Evolutionary conservation across 2,329 filamentous ascomycete species (phyloP), one percentile per base, ranked within the genome.

Genomic region (Aspergillus caelatus): DNA sequence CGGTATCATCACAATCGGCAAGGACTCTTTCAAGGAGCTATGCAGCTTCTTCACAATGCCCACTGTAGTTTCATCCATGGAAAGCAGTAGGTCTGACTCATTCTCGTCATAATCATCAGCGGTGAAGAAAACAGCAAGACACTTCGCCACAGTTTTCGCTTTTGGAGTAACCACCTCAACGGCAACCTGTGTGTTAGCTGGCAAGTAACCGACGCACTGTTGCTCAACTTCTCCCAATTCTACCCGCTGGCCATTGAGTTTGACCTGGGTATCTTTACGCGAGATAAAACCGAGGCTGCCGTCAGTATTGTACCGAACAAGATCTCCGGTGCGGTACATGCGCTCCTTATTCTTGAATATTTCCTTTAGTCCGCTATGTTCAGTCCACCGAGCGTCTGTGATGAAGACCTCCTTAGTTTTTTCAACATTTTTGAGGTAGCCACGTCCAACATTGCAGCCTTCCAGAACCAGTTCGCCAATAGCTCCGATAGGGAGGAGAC

Each of bases 401-500:
- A 79, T 73, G 36, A 80, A 80, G 0, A 70, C 70, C 5, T 72
- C 68, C 28, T 69, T 71, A 3, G 77, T 80, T 55, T 77, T 78
- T 41, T 70, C 62, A 28, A 68, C 69, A 43, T 78, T 72, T 19
- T 75, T 75, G 41, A 83, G 70, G 60, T 84, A 84, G 6, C 78
- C 83, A 16, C 75, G 75, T 1, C 76, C 81, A 14, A 84, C 73
- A 23, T 78, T 79, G 30, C 79, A 79, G 3, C 82, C 81, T 67
- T 83, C 80, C 1, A 85, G 63, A 0, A 83, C 68, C 58, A 85
- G 65, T 65, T 85, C 83, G 16, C 83, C 83, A 10, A 82, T 73
- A 21, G 76, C 77, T 9, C 83, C 83, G 4, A 83, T 69, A 0
- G 82, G 78, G 1, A 80, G 71, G 21, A 81, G 72, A 1, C 73